Base-by-base conservation (phyloP, 768 basidiomycete genomes). In the Russula vinacea region DNA sequence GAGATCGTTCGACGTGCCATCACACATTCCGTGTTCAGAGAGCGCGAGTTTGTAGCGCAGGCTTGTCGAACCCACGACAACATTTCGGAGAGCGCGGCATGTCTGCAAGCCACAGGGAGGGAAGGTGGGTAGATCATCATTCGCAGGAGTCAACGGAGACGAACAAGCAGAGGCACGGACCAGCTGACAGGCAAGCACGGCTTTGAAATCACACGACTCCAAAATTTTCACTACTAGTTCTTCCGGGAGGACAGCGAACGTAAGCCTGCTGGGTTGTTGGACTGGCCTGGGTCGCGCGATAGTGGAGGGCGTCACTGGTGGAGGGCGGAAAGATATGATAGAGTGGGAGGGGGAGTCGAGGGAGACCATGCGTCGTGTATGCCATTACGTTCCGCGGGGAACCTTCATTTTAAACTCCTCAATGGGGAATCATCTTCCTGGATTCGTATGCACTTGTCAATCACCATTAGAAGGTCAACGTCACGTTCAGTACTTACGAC, bases 11-110 rank as follows among this genome's bases (percentile, higher is more conserved):
- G 19, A 40, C 0, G 9, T n/a, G 42, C 37, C 49, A 19, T 65
- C 64, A 5, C 64, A 65, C 64, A 65, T 61, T 26, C 64, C 55
- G 16, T 61, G 19, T 32, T 61, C 10, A 14, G 49, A 50, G 29
- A 65, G 49, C 4, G 54, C 60, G 16, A 65, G 54, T n/a, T 65
- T 65, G 50, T 65, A 61, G 33, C 55, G 64, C 5, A 65, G 42
- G 33, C 47, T 51, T 14, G 26, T 44, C 10, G 64, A 65, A 45
- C 13, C 9, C 24, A n/a, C 50, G 24, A 65, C 42, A 9, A 65
- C 32, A 10, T 51, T 40, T 22, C 49, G 44, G 32, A 65, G 39
- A 16, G 50, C 42, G 2, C 42, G 64, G 10, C 64, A 65, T 14
- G 64, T 61, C 64, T 65, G 10, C 7, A 4, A 13, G 17, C 37